Evolutionary conservation across 352 stramenopile genomes (phyloP), one percentile per base, ranked within the genome.

Genomic region (Salisapilia sapeloensis): DNA sequence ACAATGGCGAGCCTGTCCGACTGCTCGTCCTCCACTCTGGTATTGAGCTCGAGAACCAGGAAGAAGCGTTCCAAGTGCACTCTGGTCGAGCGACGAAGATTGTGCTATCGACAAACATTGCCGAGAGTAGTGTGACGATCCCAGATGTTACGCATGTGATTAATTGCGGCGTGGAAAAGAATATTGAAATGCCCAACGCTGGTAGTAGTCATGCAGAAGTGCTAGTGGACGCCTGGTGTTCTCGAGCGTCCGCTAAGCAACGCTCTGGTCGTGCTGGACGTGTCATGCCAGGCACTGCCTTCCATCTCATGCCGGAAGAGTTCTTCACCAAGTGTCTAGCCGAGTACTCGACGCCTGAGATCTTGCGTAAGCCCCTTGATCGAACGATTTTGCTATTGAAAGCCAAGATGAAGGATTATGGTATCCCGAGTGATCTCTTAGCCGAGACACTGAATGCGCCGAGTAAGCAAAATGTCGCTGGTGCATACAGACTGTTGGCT

Each of bases 71-170:
- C 23, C 52, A 56, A 16, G 40, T 58, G 19, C 50, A 76, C 11
- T 36, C 42, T 6, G 39, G 55, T 11, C 44, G 41, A 26, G 62
- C 65, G 6, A 77, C 63, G 4, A 97, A 96, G 48, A 81, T 97
- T n/a, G 90, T 97, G 30, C 60, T 97, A 39, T 76, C 85, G 10
- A 98, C 92, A 0, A 98, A 97, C 43, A 94, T 98, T 43, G 92
- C 92, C 3, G 94, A 98, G 47, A 96, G 86, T 34, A 96, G 82
- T 28, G 74, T 98, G 4, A 98, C 94, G 2, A 94, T 98, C 15
- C 89, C 92, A 4, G 76, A 91, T 38, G 86, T 98, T 10, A 87
- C 71, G 4, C 72, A 91, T 32, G 72, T 91, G 18, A 85, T 91
- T 40, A 87, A 87, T 38, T 81, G 61, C 28, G 71, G 67, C 4